Base-by-base conservation (phyloP, 192 early-diverging fungal genomes). In the Lobosporangium transversale region DNA sequence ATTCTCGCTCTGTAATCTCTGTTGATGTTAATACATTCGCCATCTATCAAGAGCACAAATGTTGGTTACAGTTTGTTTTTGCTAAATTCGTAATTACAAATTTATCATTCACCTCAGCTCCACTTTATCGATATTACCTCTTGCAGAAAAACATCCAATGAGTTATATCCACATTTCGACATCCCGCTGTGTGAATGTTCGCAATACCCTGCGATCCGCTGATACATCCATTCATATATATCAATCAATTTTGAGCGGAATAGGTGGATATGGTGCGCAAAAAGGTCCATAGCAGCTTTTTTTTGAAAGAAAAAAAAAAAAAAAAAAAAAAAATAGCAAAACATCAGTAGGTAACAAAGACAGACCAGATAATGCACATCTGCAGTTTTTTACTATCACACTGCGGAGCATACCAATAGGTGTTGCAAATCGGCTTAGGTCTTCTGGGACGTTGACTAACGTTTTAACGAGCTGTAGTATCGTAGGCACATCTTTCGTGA, bases 371-470 rank as follows among this genome's bases (percentile, higher is more conserved):
- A 50, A 23, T 50, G 6, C 21, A 8, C n/a, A n/a, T n/a, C n/a
- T n/a, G n/a, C n/a, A n/a, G n/a, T n/a, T n/a, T n/a, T n/a, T n/a
- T n/a, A n/a, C n/a, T n/a, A 23, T 53, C 0, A 32, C 21, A 2
- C 15, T 10, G 30, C 5, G 17, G 2, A 45, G 3, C 47, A 24
- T 66, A 76, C 68, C 82, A 27, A 70, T 59, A 6, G 83, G 83
- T 15, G 70, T 56, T 3, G 64, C 67, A 59, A 68, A 85, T 26
- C 78, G 55, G 20, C 54, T 58, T 2, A 85, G 53, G 40, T 82
- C 80, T 8, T 80, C 74, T 17, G 83, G 83, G 1, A 85, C 62
- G 48, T 80, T 59, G 17, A 81, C 55, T 18, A 82, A 32, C 3
- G 47, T 64, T 43, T 78, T 78, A 23, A 83, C 37, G 15, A 74